Base-by-base conservation (phyloP, 305 asterid species). In the Stenogyne calaminthoides region DNA sequence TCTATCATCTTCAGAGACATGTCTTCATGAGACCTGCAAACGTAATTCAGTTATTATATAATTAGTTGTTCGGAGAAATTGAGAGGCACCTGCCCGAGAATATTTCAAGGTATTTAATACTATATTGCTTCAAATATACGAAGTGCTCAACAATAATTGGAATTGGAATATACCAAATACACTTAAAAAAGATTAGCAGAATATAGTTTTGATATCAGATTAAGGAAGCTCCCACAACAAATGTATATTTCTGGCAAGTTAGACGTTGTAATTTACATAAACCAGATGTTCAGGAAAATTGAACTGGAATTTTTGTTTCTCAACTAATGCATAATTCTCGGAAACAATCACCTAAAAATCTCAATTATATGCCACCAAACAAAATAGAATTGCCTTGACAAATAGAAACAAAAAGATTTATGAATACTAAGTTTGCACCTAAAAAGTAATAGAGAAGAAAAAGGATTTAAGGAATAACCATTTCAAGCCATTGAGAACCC, bases 21-120 rank as follows among this genome's bases (percentile, higher is more conserved):
- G 64, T 91, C 95, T 83, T 93, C 98, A 79, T 91, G 98, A 69
- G 91, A 89, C 98, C 97, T 93, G 95, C 58, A 83, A 52, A 58
- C 65, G 32, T 63, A 36, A 64, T 69, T 80, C 77, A 68, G 6
- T 69, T 77, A 65, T 74, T 36, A 66, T 44, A n/a, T 63, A 22
- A 59, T 66, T 6, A 73, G 69, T 62, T 46, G 67, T 84, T 72
- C 72, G 29, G 29, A 73, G 71, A 58, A 70, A 62, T 54, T 58
- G 47, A 36, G 59, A 64, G 62, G 46, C 32, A 54, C 63, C 27
- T 8, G 59, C 22, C 40, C 29, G 11, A 49, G 56, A 8, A n/a
- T 49, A 49, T 49, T 5, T 47, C 19, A n/a, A 57, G 71, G 63
- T 69, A 61, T 54, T 62, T n/a, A n/a, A n/a, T n/a, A n/a, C n/a